phyloP scores from a whole-genome alignment of 2,329 filamentous ascomycete species.

The Exophiala alcalophila region DNA sequence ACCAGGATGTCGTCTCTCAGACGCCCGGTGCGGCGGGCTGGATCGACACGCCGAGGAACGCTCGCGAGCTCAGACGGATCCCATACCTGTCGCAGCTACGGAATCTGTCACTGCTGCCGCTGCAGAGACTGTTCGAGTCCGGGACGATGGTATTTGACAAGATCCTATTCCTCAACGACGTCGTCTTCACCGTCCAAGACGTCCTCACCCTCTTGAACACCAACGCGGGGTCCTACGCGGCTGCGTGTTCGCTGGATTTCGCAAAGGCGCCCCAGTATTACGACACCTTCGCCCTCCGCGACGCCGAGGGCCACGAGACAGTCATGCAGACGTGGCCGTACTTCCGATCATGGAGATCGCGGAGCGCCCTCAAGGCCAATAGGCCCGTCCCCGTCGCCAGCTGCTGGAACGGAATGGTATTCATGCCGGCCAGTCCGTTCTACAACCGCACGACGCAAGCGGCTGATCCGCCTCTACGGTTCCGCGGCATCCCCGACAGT shows the following conservation, averaged over 20 bases:
- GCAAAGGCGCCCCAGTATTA: slow-evolving; percentile 60
- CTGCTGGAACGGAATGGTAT: slow-evolving; percentile 64
- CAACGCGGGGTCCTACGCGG: slow-evolving; percentile 57
- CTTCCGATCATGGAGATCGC: slow-evolving; percentile 52
- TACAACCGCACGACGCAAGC: slow-evolving; percentile 33
- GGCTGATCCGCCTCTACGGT: slow-evolving; percentile 44
- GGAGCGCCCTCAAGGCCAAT: slow-evolving; percentile 53
- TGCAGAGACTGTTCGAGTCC: slow-evolving; percentile 50
- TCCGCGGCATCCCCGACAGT: slow-evolving; percentile 61
- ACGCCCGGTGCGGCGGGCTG: slow-evolving; percentile 54
- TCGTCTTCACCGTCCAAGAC: slow-evolving; percentile 49
- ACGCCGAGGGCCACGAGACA: slow-evolving; percentile 60
- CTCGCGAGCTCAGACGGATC: slow-evolving; percentile 60
- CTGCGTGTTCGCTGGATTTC: slow-evolving; percentile 69
- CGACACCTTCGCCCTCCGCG: slow-evolving; percentile 70
- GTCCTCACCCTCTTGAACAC: slow-evolving; percentile 57
- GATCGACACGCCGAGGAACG: slow-evolving; percentile 52
- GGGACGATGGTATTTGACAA: slow-evolving; percentile 56
- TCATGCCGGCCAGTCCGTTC: slow-evolving; percentile 53
- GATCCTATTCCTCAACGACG: slow-evolving; percentile 55
- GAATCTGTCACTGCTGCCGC: slow-evolving; percentile 59
- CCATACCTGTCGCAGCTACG: slow-evolving; percentile 63
- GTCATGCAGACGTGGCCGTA: slow-evolving; percentile 67
- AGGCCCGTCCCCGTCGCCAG: slow-evolving; percentile 50
- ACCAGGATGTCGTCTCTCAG: slow-evolving; percentile 6